Base-by-base conservation (phyloP, 371 early-diverging fungal species). In the Mucor ambiguus region DNA sequence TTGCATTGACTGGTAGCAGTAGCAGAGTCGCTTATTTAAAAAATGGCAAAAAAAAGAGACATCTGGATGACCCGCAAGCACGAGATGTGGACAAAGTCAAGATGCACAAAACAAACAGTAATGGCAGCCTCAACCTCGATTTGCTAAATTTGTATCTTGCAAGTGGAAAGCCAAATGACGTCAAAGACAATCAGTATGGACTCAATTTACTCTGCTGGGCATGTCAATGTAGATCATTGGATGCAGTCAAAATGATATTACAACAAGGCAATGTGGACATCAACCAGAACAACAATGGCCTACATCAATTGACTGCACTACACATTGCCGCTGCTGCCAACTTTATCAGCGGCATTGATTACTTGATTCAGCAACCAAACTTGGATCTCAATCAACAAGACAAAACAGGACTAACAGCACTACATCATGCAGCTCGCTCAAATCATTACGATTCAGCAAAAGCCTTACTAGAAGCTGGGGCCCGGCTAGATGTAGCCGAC, bases 301-400 rank as follows among this genome's bases (percentile, higher is more conserved):
- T 77, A 2, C 68, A 77, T 59, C 58, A 68, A 28, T 73, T 77
- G 55, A 49, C 70, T 14, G 74, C 82, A 20, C 56, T 81, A 9
- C 82, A 81, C 66, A 73, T 74, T 3, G 75, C 82, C 0, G 72
- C 74, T 28, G 33, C 43, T 20, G 44, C 46, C 2, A 32, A 58
- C 10, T 64, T 64, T 58, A 52, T 59, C 3, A 55, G 58, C 0
- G 76, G 77, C 3, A 66, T 70, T 18, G 59, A 71, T 16, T 43
- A 22, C 26, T 8, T 64, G 18, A 32, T 30, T 4, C 24, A 48
- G 5, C 48, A 64, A 22, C 64, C 64, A 1, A 44, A 90, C 85
- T 12, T 64, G 18, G 79, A 81, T 58, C 66, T 85, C n/a, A 78
- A 90, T 73, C 74, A 74, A 5, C 74, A 82, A 66, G 92, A 93